A percentile compares a stretch with the other conserved stretches of the same genome.
These are phyloP conservation scores for Aegilops umbellulata DNA, from an alignment of 176 grass and related monocot genomes.

Conservation along the genomic window DNA sequence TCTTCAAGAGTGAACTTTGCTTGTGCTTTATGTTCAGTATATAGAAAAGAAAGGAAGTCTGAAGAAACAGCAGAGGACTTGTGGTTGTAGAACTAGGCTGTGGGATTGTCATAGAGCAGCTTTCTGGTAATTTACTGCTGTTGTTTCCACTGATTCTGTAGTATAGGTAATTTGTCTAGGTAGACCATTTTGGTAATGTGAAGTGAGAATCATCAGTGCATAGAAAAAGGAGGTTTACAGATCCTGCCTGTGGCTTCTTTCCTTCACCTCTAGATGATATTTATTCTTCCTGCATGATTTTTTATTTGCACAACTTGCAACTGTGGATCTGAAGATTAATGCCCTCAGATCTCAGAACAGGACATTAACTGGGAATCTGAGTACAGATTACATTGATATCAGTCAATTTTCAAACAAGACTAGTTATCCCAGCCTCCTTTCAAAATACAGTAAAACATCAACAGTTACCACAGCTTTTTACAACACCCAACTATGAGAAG, in stretches of 20 bases:
- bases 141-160: background rate
- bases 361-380: background rate
- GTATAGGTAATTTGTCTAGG: background rate
- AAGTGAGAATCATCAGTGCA: background rate
- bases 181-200: slow-evolving; percentile 12
- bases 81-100: slow-evolving; percentile 6
- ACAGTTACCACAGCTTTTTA: background rate
- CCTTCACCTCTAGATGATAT: background rate
- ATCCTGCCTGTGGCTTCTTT: background rate
- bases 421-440: background rate
- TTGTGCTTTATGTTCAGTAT: background rate
- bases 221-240: background rate
- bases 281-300: background rate
- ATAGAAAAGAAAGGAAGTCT: background rate
- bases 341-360: background rate
- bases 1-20: background rate
- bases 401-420: background rate
- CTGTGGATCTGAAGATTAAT: background rate
- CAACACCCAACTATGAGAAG: too few species aligned
- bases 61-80: background rate
- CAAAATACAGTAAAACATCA: background rate
- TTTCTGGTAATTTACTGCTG: background rate
- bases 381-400: background rate
- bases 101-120: background rate
- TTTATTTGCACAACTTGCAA: background rate